Evolutionary conservation across 2,329 filamentous ascomycete species (phyloP).

Genomic region (Tolypocladium nubicola): DNA sequence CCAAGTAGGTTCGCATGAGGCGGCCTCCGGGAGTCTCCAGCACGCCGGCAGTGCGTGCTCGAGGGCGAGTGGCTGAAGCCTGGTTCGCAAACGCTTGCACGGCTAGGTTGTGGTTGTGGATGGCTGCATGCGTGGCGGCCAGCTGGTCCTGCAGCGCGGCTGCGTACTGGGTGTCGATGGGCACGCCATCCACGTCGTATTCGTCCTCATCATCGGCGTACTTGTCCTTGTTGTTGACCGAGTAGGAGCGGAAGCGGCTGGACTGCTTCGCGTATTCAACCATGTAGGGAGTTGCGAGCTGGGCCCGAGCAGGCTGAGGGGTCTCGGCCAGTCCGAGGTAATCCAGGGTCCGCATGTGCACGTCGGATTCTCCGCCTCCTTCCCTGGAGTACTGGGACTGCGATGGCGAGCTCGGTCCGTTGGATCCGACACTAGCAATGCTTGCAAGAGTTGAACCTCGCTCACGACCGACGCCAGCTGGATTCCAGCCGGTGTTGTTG

Average conservation of each 20-base stretch:
- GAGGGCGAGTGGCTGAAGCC: slow-evolving; percentile 69
- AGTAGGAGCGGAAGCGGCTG: slow-evolving; percentile 92
- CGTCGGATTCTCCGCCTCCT: slow-evolving; percentile 75
- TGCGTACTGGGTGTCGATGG: slow-evolving; percentile 47
- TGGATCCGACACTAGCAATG: slow-evolving; percentile 79
- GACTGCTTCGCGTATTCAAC: slow-evolving; percentile 68
- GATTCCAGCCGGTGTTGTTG: slow-evolving; percentile 69
- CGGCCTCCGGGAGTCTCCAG: slow-evolving; percentile 66
- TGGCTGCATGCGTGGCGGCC: slow-evolving; percentile 55
- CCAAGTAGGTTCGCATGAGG: slow-evolving; percentile 61
- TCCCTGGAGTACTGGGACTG: slow-evolving; percentile 81
- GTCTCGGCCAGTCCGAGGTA: slow-evolving; percentile 93
- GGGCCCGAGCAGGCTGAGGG: slow-evolving; percentile 68
- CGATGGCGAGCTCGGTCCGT: slow-evolving; percentile 77
- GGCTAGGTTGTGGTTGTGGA: slow-evolving; percentile 85
- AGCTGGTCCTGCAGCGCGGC: slow-evolving; percentile 52
- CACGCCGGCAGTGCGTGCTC: slow-evolving; percentile 85
- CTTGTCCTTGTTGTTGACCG: slow-evolving; percentile 96
- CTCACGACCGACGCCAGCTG: slow-evolving; percentile 55
- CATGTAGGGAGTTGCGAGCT: slow-evolving; percentile 64
- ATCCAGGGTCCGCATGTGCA: slow-evolving; percentile 81
- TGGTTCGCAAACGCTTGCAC: slow-evolving; percentile 88
- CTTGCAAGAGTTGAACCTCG: slow-evolving; percentile 75
- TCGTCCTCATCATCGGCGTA: slow-evolving; percentile 85
- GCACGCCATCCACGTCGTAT: slow-evolving; percentile 44